Base-by-base conservation (phyloP, 2,329 filamentous ascomycete genomes). In the Cordyceps farinosa region DNA sequence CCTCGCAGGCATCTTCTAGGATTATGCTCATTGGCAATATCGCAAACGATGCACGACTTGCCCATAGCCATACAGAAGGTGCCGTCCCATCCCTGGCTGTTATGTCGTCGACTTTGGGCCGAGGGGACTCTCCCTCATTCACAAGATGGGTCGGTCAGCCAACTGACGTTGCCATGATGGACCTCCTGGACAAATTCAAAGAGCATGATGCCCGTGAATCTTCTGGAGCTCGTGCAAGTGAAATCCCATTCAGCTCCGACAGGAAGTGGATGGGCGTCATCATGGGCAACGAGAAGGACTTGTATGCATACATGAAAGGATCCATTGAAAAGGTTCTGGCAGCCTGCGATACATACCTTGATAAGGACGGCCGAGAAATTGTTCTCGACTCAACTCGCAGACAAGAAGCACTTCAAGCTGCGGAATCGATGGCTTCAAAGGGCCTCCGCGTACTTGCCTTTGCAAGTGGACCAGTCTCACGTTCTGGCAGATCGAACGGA, bases 191-290 rank as follows among this genome's bases (percentile, higher is more conserved):
- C 77, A 85, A 87, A 30, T 95, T 96, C 72, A 90, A 90, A 65
- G 94, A 97, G 74, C 91, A 96, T 67, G 95, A 99, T 76, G 87
- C 96, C 52, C 88, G 96, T 65, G 90, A 95, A 53, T 89, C 90
- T 10, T 86, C 97, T 61, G 92, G 92, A n/a, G 83, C 85, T 38
- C 90, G 94, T 55, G 85, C 90, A 38, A 87, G 87, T 50, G 95
- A 99, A 75, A 93, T 91, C 0, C 93, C 95, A 0, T 99, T 99
- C 76, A 98, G 94, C 73, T 99, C 95, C 1, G 92, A 97, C 73
- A 86, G 94, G 63, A 99, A 99, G 76, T 99, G 94, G 94, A 99
- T 99, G 96, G 96, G 96, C 40, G 93, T 97, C 34, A 90, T 92
- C 2, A 90, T 97, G 68, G 87, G 87, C 50, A 82, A 80, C 61